phyloP scores from a whole-genome alignment of 1,284 basidiomycete genomes.

The Trichosporon sp. region DNA sequence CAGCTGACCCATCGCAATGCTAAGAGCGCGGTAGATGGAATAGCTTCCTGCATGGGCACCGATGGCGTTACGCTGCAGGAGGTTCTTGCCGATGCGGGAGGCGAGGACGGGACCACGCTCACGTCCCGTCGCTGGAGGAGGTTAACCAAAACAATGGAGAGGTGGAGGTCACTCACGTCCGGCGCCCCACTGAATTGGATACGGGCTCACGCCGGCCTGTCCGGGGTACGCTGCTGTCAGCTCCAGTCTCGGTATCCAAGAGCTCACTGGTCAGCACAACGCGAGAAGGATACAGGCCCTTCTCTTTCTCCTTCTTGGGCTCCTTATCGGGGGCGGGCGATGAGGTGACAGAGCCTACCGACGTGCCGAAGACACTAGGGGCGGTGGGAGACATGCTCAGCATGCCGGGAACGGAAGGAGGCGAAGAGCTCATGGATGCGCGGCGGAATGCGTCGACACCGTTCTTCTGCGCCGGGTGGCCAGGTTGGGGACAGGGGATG shows the following conservation, averaged over 20 bases:
- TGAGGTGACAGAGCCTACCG: not conserved
- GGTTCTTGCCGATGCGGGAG: constrained; percentile 73
- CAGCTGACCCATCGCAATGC: constrained; percentile 85
- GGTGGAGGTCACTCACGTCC: constrained; percentile 51
- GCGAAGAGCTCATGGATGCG: constrained; percentile 12
- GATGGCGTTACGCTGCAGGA: constrained; percentile 88
- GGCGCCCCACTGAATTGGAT: constrained; percentile 78
- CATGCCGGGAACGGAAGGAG: not conserved
- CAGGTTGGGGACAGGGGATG: constrained; percentile 5
- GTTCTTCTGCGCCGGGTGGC: not conserved
- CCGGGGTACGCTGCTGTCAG: constrained; percentile 60
- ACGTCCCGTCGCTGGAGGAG: constrained; percentile 26
- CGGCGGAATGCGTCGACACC: constrained; percentile 16
- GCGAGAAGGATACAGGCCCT: constrained; percentile 36
- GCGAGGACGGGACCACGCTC: constrained; percentile 82
- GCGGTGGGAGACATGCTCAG: not conserved
- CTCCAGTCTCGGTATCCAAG: not conserved
- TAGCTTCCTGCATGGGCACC: constrained; percentile 92
- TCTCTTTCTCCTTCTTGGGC: constrained; percentile 23
- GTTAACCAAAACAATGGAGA: not conserved
- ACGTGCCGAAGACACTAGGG: constrained; percentile 9
- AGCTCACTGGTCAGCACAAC: constrained; percentile 41
- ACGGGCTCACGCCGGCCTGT: constrained; percentile 69
- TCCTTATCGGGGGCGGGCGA: constrained; percentile 18
- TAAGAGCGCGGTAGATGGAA: constrained; percentile 87